Percentiles rank a stretch among this genome's conserved stretches.
Evolutionary conservation across 768 basidiomycete species (phyloP).

Genomic region (Tubosaeta sp.): DNA sequence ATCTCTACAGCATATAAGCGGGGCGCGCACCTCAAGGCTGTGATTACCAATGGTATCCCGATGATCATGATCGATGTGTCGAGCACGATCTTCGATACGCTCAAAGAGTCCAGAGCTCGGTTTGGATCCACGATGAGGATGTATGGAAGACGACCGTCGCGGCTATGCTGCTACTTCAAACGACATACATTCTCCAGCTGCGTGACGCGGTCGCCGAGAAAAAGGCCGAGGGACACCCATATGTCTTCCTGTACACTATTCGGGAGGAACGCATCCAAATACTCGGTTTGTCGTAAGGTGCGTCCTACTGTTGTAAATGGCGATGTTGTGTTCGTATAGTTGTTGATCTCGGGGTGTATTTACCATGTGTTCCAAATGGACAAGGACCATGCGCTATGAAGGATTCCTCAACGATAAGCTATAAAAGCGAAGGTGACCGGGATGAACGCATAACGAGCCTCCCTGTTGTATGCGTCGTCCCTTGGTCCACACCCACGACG

Average conservation of each 20-base stretch:
- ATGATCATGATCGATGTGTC: conserved; percentile 72
- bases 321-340: neutral
- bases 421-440: neutral
- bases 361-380: no score
- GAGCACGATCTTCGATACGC: conserved; percentile 53
- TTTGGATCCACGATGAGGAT: conserved; percentile 75
- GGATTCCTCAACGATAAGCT: no score
- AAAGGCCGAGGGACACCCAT: conserved; percentile 59
- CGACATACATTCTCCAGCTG: conserved; percentile 62
- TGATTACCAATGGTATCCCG: conserved; percentile 57
- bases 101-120: conserved; percentile 43
- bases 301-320: neutral
- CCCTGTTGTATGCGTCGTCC: no score
- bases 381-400: no score
- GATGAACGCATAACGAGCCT: no score
- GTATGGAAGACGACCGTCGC: conserved; percentile 59
- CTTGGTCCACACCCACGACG: conserved; percentile 19
- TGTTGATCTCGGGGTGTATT: neutral
- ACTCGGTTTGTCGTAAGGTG: conserved; percentile 35
- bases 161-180: conserved; percentile 52
- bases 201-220: conserved; percentile 61
- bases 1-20: conserved; percentile 56
- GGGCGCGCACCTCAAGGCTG: conserved; percentile 50
- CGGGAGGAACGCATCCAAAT: conserved; percentile 68
- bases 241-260: conserved; percentile 60